Conservation (phyloP, 179 eudicot species). For the Beta corolliflora region DNA sequence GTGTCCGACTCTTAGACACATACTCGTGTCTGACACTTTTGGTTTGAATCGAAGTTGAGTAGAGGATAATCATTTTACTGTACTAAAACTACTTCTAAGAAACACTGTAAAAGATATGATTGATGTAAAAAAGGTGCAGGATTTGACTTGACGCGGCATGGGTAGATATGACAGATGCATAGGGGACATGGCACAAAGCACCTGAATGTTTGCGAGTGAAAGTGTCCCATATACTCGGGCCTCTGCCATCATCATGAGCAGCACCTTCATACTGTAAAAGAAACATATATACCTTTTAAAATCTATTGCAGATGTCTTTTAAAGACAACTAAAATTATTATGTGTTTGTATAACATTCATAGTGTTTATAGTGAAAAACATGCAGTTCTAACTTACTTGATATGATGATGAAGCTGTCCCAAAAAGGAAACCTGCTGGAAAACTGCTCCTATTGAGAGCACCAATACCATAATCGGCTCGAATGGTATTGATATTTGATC, state of each 20-base stretch:
- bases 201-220: conserved; percentile 48
- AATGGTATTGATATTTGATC: not conserved
- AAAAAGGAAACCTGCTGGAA: conserved; percentile 37
- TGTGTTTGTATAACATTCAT: not conserved
- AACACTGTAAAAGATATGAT: not conserved
- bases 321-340: not conserved
- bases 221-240: conserved; percentile 46
- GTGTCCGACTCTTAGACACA: no score
- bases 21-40: no score
- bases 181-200: not conserved
- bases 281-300: no score
- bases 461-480: conserved; percentile 31
- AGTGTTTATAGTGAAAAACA: no score
- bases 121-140: not conserved
- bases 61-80: no score
- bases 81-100: no score
- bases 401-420: conserved; percentile 48
- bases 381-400: conserved; percentile 33
- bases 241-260: conserved; percentile 40
- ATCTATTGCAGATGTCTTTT: not conserved
- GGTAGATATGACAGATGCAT: not conserved
- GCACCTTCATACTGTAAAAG: conserved; percentile 45
- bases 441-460: conserved; percentile 42
- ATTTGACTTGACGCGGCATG: not conserved
- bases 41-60: no score